Evolutionary conservation across 805 yeast genomes (phyloP), one percentile per base, ranked within the genome.

Genomic region (Kluyveromyces aestuarii): DNA sequence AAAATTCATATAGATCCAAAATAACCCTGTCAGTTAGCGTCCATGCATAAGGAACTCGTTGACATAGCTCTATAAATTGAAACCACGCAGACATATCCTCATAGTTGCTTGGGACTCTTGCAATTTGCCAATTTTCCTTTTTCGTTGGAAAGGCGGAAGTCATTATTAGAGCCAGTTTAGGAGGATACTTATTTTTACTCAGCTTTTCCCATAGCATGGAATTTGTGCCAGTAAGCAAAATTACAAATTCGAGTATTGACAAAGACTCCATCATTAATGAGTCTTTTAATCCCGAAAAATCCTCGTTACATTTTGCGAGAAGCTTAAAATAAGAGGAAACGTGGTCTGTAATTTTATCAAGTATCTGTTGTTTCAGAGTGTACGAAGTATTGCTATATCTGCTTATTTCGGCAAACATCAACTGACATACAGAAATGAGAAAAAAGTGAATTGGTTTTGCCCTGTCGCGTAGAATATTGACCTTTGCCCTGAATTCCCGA

Each of bases 21-120:
- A 87, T 67, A 47, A 87, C 82, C 18, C 73, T 73, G 44, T 72
- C 61, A 41, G 61, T 62, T 16, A 74, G 51, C 18, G 51, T 58
- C 73, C 72, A 68, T 10, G 68, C 67, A 19, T 54, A 50, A 6
- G 55, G 53, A 14, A 27, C 39, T 10, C 16, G 18, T 11, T 27
- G 36, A 35, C 48, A 43, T 25, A 35, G 13, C 30, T 59, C 60
- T 11, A 40, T 35, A 33, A 60, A 57, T 8, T 46, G 47, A 11
- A 63, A 50, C 16, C 60, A 50, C 1, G 48, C 48, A 1, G 27
- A 3, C n/a, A 59, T 27, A 10, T 46, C 47, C 1, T 21, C 21
- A 40, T 50, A 62, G 9, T 45, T 45, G 11, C 47, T 40, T 5
- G 48, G 53, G 7, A 55, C 14, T 17, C 52, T 48, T 8, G 61